Percentiles rank a stretch among this genome's conserved stretches.
These are phyloP conservation scores for Acorus gramineus DNA, from an alignment of 106 monocot genomes.

Conservation along the genomic window DNA sequence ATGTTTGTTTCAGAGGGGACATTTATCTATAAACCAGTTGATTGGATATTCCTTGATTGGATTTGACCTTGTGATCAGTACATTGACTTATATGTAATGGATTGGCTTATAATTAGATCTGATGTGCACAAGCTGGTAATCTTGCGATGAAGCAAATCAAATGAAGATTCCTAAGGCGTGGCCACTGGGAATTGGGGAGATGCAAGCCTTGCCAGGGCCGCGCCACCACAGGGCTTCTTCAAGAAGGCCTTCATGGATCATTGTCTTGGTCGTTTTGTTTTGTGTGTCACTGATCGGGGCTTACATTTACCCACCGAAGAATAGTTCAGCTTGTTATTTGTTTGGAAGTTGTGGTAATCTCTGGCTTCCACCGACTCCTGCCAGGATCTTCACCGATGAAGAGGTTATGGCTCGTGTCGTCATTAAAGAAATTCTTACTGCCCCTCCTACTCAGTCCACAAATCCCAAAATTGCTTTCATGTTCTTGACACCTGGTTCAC, in stretches of 20 bases:
- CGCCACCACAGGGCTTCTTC: slow-evolving; percentile 35
- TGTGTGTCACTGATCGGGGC: slow-evolving; percentile 50
- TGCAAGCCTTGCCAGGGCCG: slow-evolving; percentile 23
- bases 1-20: too few species aligned
- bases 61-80: too few species aligned
- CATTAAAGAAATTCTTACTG: slow-evolving; percentile 42
- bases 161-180: slow-evolving; percentile 47
- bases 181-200: slow-evolving; percentile 29
- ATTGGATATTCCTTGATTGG: too few species aligned
- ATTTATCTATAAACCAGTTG: too few species aligned
- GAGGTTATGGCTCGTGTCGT: slow-evolving; percentile 59
- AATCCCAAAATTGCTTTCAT: slow-evolving; percentile 89
- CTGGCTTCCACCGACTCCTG: slow-evolving; percentile 67
- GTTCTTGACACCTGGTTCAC: slow-evolving; percentile 77
- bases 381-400: slow-evolving; percentile 53
- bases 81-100: too few species aligned
- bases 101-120: too few species aligned
- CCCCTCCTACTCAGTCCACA: slow-evolving; percentile 26
- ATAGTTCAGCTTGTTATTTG: slow-evolving; percentile 53
- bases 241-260: slow-evolving; percentile 82
- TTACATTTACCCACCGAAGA: slow-evolving; percentile 50
- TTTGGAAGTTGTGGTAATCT: slow-evolving; percentile 54
- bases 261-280: slow-evolving; percentile 47
- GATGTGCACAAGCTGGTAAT: not conserved
- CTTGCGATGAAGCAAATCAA: slow-evolving; percentile 3